Base-by-base conservation (phyloP, 345 rosid species). In the Syzygium grande region DNA sequence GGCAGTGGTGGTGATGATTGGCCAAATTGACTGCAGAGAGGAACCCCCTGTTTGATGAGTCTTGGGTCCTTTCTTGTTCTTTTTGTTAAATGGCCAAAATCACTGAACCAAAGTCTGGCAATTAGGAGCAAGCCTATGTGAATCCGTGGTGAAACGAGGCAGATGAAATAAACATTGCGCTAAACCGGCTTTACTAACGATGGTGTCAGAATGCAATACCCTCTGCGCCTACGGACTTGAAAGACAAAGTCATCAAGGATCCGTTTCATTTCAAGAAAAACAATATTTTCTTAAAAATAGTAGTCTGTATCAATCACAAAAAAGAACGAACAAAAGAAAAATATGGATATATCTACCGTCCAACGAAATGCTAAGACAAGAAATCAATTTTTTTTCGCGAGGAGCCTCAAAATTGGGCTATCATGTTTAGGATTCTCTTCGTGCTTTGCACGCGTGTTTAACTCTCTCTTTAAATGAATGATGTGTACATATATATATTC, bases 251-350 rank as follows among this genome's bases (percentile, higher is more conserved):
- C 25, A 6, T 23, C 2, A 10, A 58, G 12, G 63, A n/a, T 4
- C 25, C 25, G 9, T 1, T 23, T 56, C 23, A 7, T 58, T 58
- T 58, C 0, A 4, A 0, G 0, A 58, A 9, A 56, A 23, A 23
- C 4, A 13, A 58, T 22, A 10, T 58, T 23, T 23, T 58, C 29
- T 10, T 23, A 5, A 58, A 58, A 58, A 58, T 23, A n/a, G 19
- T 9, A n/a, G 9, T 4, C 4, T 1, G 14, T 23, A 58, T 23
- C 2, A 0, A 4, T 23, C 11, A 56, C 1, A 10, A 4, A 0
- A 58, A 10, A n/a, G n/a, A 58, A 58, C 0, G 61, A 56, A 23
- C 11, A 2, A 23, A 56, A 0, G 5, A 23, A 58, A 1, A 59
- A 59, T 27, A n/a, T n/a, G n/a, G n/a, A n/a, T n/a, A 59, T 59